Percentiles rank a stretch among this genome's conserved stretches.
Conservation (phyloP, 2,329 filamentous ascomycete species). For the Penicillium sp. region DNA sequence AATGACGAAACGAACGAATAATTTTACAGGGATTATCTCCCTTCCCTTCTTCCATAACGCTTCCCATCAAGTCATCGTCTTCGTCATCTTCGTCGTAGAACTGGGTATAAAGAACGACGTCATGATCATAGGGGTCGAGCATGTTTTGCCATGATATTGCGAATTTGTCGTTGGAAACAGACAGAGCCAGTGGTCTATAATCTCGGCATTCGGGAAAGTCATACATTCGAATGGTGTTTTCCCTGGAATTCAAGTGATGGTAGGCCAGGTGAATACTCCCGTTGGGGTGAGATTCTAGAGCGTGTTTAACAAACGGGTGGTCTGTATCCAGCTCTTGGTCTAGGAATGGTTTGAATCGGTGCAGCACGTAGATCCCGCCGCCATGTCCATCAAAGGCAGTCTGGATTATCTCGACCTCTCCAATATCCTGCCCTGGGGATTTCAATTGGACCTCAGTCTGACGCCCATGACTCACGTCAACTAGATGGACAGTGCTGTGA, state of each 20-base stretch:
- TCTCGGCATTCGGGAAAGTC: slow-evolving; percentile 28
- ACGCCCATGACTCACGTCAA: slow-evolving; percentile 19
- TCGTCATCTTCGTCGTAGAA: not conserved
- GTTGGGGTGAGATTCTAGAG: slow-evolving; percentile 20
- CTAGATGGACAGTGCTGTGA: slow-evolving; percentile 29
- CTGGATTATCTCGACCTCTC: slow-evolving; percentile 33
- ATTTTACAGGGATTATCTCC: slow-evolving; percentile 1
- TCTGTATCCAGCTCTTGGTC: slow-evolving; percentile 19
- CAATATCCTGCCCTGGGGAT: slow-evolving; percentile 24
- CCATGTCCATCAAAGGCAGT: slow-evolving; percentile 24
- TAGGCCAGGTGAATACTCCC: slow-evolving; percentile 29
- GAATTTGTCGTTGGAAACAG: slow-evolving; percentile 25
- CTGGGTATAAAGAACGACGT: slow-evolving; percentile 32
- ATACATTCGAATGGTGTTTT: slow-evolving; percentile 22
- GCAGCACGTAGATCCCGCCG: slow-evolving; percentile 33
- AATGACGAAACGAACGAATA: slow-evolving; percentile 18
- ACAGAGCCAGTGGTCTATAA: slow-evolving; percentile 32
- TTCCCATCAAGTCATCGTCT: not conserved
- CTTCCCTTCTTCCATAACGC: not conserved
- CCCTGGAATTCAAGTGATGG: slow-evolving; percentile 19
- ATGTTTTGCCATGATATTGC: slow-evolving; percentile 39
- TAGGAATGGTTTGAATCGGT: slow-evolving; percentile 29
- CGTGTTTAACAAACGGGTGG: slow-evolving; percentile 36
- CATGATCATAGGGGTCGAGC: slow-evolving; percentile 18
- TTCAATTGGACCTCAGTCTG: slow-evolving; percentile 19